phyloP scores from a whole-genome alignment of 208 protist genomes.

The Wallacemonas sp. region DNA sequence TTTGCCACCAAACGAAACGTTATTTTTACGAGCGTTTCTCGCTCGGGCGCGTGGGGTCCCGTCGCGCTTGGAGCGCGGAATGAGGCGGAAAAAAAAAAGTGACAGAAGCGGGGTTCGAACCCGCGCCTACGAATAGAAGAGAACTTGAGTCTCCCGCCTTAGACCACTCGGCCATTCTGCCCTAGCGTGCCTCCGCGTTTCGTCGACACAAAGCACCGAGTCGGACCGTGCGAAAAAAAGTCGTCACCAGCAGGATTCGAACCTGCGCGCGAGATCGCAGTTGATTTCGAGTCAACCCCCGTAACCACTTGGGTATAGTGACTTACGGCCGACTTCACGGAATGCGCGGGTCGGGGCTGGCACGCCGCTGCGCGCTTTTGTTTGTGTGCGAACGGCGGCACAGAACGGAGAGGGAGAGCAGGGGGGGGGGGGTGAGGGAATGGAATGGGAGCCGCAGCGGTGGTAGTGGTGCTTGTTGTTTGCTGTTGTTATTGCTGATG shows the following conservation, averaged over 20 bases:
- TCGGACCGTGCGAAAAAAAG: constrained; percentile 20
- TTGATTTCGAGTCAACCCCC: constrained; percentile 72
- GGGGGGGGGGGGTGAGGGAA: no score
- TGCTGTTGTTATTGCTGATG: no score
- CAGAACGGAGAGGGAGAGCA: no score
- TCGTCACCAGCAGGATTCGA: constrained; percentile 69
- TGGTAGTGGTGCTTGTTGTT: no score
- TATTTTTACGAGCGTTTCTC: no score
- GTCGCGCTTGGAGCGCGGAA: no score
- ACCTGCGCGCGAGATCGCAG: constrained; percentile 74
- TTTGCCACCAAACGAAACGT: no score
- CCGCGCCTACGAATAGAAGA: constrained; percentile 85
- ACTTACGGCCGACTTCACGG: constrained; percentile 5
- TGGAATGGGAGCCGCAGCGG: no score
- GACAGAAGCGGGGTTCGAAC: constrained; percentile 85
- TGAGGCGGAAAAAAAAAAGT: constrained; percentile 37
- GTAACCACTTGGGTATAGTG: constrained; percentile 70
- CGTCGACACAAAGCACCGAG: neutral
- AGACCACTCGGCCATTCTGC: constrained; percentile 84
- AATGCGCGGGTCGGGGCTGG: no score
- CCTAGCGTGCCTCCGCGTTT: neutral
- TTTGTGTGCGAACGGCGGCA: no score
- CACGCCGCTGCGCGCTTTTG: no score
- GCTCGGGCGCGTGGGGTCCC: no score
- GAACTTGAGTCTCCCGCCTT: constrained; percentile 87